Conservation (phyloP, 1,284 basidiomycete species). For the Pseudozyma thailandica region DNA sequence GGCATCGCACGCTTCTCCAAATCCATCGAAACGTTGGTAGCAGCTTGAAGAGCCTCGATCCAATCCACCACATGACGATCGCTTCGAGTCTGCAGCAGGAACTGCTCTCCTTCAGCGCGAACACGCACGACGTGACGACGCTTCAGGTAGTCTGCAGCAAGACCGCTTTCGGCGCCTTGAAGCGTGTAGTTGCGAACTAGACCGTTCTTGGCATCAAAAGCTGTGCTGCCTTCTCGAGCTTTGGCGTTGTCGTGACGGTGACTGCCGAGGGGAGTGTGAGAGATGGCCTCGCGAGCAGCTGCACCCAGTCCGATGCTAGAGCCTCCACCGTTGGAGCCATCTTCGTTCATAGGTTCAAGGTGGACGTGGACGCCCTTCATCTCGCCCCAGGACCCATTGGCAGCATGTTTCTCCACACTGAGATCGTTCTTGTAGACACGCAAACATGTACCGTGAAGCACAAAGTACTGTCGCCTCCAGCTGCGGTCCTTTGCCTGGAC, state of each 20-base stretch:
- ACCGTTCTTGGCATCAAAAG: slow-evolving; percentile 45
- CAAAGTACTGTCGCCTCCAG: slow-evolving; percentile 88
- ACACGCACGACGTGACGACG: slow-evolving; percentile 94
- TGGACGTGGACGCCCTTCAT: slow-evolving; percentile 63
- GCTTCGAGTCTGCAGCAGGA: slow-evolving; percentile 88
- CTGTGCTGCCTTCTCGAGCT: slow-evolving; percentile 11
- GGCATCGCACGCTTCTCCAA: slow-evolving; percentile 79
- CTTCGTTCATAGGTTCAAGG: slow-evolving; percentile 55
- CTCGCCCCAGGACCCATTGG: slow-evolving; percentile 67
- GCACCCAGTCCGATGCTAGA: slow-evolving; percentile 30
- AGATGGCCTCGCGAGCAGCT: slow-evolving; percentile 48
- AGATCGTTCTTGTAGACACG: slow-evolving; percentile 79
- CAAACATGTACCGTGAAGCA: slow-evolving; percentile 90
- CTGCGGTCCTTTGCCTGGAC: slow-evolving; percentile 88
- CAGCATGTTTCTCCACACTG: slow-evolving; percentile 60
- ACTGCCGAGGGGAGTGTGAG: slow-evolving; percentile 32
- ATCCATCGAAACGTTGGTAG: slow-evolving; percentile 91
- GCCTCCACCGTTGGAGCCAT: slow-evolving; percentile 44
- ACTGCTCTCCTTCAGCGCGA: slow-evolving; percentile 93
- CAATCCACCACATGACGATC: slow-evolving; percentile 88
- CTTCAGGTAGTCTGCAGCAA: slow-evolving; percentile 95
- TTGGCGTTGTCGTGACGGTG: slow-evolving; percentile 17
- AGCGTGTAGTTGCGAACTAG: slow-evolving; percentile 79
- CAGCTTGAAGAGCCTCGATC: slow-evolving; percentile 96
- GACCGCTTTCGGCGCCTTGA: slow-evolving; percentile 88